A percentile compares a stretch with the other conserved stretches of the same genome.
phyloP scores from a whole-genome alignment of 2,329 filamentous ascomycete species.

The Colletotrichum sp. region DNA sequence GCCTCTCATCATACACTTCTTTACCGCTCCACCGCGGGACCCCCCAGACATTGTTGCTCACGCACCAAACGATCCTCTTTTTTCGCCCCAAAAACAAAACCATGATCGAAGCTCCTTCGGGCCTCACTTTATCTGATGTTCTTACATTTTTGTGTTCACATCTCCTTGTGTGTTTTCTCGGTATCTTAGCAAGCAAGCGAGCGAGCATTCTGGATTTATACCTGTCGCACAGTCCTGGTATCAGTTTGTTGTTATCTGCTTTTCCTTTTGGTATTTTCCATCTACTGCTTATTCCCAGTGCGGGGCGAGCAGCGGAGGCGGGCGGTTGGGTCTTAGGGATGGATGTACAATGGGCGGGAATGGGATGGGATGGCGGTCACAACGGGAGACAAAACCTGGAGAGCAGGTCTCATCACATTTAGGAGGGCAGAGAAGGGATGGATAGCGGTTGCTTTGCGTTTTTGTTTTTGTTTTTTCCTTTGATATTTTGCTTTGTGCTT shows the following conservation, averaged over 20 bases:
- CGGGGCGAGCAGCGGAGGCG: neutral
- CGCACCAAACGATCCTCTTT: constrained; percentile 43
- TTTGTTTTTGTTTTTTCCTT: constrained; percentile 16
- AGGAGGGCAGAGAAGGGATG: neutral
- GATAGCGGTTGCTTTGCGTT: constrained; percentile 19
- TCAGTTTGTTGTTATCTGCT: constrained; percentile 13
- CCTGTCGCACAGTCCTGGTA: neutral
- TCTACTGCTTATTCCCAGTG: constrained; percentile 22
- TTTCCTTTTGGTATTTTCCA: constrained; percentile 21
- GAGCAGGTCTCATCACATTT: constrained; percentile 20
- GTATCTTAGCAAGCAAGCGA: constrained; percentile 38
- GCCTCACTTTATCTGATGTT: constrained; percentile 1
- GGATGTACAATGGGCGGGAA: constrained; percentile 6
- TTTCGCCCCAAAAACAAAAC: constrained; percentile 22
- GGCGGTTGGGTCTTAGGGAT: neutral
- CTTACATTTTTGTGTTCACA: constrained; percentile 21
- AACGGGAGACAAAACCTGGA: neutral
- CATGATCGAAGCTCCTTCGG: constrained; percentile 25
- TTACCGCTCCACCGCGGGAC: constrained; percentile 35
- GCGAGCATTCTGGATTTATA: constrained; percentile 22
- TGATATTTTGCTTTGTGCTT: neutral
- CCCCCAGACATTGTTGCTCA: constrained; percentile 52
- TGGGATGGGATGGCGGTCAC: neutral
- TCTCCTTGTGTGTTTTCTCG: constrained; percentile 31
- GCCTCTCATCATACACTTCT: constrained; percentile 29